Evolutionary conservation across 495 filamentous ascomycete species (phyloP).

Genomic region (Penicillium egyptiacum): DNA sequence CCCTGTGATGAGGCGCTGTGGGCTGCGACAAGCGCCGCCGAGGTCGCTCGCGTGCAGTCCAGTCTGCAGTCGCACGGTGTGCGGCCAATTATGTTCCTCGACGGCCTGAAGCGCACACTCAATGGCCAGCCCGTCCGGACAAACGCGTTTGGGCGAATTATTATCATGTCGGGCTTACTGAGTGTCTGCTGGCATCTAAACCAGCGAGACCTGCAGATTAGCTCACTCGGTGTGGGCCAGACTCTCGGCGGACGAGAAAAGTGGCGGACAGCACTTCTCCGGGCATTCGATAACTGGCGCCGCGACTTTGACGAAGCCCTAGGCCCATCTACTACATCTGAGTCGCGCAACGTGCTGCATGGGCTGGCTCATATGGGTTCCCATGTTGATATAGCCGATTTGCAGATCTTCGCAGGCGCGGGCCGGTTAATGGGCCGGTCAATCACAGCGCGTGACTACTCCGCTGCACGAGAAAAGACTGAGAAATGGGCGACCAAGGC

Average conservation of each 20-base stretch:
- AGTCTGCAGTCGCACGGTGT: slow-evolving; percentile 79
- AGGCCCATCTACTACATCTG: slow-evolving; percentile 49
- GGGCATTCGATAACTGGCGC: slow-evolving; percentile 94
- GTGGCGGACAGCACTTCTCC: slow-evolving; percentile 84
- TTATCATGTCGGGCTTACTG: slow-evolving; percentile 90
- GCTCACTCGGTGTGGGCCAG: slow-evolving; percentile 74
- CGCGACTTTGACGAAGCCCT: slow-evolving; percentile 86
- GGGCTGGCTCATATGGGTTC: slow-evolving; percentile 97
- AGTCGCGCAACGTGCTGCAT: slow-evolving; percentile 85
- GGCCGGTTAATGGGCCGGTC: slow-evolving; percentile 80
- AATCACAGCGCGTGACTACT: slow-evolving; percentile 79
- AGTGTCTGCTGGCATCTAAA: slow-evolving; percentile 98
- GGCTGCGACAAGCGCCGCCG: slow-evolving; percentile 85
- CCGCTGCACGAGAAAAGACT: slow-evolving; percentile 73
- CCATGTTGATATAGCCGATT: slow-evolving; percentile 96
- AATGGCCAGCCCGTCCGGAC: slow-evolving; percentile 86
- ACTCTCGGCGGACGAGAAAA: slow-evolving; percentile 88
- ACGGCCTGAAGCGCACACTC: slow-evolving; percentile 86
- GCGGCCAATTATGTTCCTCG: slow-evolving; percentile 84
- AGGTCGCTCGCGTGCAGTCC: slow-evolving; percentile 84
- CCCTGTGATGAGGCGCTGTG: slow-evolving; percentile 94
- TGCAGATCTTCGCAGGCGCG: slow-evolving; percentile 91
- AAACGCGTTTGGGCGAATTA: slow-evolving; percentile 91
- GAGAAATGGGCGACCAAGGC: slow-evolving; percentile 89
- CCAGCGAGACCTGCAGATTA: slow-evolving; percentile 92